Conservation (phyloP, 495 filamentous ascomycete species). For the Hypoxylon lienhwacheense region DNA sequence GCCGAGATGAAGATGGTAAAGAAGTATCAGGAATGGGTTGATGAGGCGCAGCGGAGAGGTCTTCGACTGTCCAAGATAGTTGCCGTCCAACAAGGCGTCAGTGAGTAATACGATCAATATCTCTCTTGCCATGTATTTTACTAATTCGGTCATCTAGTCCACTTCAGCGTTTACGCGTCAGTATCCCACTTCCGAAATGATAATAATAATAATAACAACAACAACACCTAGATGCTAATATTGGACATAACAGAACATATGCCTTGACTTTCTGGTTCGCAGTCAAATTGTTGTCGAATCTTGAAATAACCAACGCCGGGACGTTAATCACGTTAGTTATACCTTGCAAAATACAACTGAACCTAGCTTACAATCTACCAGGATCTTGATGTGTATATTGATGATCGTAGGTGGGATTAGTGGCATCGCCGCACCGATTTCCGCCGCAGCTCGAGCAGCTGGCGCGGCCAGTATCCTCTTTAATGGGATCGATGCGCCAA, state of each 20-base stretch:
- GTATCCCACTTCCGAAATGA: constrained; percentile 16
- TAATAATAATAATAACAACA: too few species aligned
- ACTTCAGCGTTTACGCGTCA: constrained; percentile 49
- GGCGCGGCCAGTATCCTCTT: constrained; percentile 59
- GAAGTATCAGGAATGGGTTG: constrained; percentile 58
- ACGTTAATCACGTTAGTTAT: constrained; percentile 55
- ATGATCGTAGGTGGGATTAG: constrained; percentile 56
- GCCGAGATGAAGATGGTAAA: constrained; percentile 58
- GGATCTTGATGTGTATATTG: constrained; percentile 61
- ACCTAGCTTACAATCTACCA: constrained; percentile 36
- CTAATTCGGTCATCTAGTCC: constrained; percentile 34
- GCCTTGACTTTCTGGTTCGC: constrained; percentile 54
- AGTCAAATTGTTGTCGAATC: constrained; percentile 34
- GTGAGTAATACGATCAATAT: constrained; percentile 34
- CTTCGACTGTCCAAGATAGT: constrained; percentile 54
- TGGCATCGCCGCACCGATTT: constrained; percentile 54
- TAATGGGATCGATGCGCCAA: constrained; percentile 58
- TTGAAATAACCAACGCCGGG: constrained; percentile 44
- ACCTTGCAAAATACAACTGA: neutral
- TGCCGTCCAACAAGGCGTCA: constrained; percentile 45
- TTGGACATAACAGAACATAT: constrained; percentile 44
- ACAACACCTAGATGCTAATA: constrained; percentile 8
- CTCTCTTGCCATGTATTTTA: neutral
- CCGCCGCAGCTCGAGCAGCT: constrained; percentile 54
- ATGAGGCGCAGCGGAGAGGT: constrained; percentile 59